These are phyloP conservation scores for Hypoxylon fragiforme DNA, from an alignment of 495 filamentous ascomycete species.

Conservation along the genomic window DNA sequence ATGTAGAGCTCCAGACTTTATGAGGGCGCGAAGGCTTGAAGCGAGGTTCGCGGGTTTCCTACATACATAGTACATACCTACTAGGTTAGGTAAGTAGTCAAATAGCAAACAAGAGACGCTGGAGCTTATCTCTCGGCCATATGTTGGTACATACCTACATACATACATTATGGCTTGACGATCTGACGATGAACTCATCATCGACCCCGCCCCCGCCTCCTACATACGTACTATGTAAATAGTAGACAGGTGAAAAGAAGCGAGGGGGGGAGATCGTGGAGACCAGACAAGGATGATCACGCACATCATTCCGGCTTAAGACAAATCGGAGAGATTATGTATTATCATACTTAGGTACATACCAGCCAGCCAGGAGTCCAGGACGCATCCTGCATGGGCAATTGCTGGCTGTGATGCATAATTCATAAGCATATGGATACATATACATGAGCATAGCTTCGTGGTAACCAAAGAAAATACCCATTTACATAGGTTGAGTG, in stretches of 20 bases:
- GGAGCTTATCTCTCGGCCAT: slow-evolving; percentile 24
- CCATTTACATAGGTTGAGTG: too few relatives aligned
- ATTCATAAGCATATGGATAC: background rate
- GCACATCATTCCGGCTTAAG: slow-evolving; percentile 36
- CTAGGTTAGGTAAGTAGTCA: too few relatives aligned
- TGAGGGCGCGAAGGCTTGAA: too few relatives aligned
- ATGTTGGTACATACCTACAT: too few relatives aligned
- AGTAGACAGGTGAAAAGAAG: slow-evolving; percentile 2
- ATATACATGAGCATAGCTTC: slow-evolving; percentile 3
- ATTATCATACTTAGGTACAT: too few relatives aligned
- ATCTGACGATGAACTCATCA: slow-evolving; percentile 37
- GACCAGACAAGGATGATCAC: slow-evolving; percentile 30
- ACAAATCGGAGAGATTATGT: slow-evolving; percentile 27
- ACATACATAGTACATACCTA: too few relatives aligned
- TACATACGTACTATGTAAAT: slow-evolving; percentile 8
- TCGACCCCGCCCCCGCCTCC: slow-evolving; percentile 33
- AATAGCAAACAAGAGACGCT: slow-evolving; percentile 9
- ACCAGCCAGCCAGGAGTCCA: too few relatives aligned
- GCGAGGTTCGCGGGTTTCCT: too few relatives aligned
- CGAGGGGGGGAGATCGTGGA: slow-evolving; percentile 25
- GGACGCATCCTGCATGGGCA: too few relatives aligned
- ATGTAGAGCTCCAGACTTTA: too few relatives aligned
- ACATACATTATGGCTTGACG: slow-evolving; percentile 35
- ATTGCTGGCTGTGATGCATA: background rate
- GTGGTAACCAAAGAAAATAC: slow-evolving; percentile 1